Conservation (phyloP, 768 basidiomycete genomes). For the Candolleomyces efflorescens region DNA sequence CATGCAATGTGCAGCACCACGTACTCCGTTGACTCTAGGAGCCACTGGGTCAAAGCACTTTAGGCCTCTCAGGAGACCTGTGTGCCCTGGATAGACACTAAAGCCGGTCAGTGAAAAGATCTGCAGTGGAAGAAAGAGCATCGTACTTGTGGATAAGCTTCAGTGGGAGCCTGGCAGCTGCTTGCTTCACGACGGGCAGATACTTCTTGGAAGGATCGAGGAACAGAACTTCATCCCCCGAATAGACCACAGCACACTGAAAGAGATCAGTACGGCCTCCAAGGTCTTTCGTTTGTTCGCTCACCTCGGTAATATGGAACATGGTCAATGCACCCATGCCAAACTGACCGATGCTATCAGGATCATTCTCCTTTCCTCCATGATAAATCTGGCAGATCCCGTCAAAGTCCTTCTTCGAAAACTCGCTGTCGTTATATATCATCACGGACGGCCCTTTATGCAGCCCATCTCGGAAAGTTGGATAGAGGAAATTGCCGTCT, state of each 20-base stretch:
- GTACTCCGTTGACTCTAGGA: constrained; percentile 34
- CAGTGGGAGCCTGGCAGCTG: constrained; percentile 30
- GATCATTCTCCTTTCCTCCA: constrained; percentile 36
- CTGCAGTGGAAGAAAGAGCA: not conserved
- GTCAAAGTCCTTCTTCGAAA: constrained; percentile 38
- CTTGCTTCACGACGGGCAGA: constrained; percentile 29
- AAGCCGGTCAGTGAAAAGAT: not conserved
- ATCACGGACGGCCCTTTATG: constrained; percentile 32
- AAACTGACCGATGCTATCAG: constrained; percentile 45
- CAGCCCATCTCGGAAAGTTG: constrained; percentile 29
- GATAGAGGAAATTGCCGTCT: constrained; percentile 22
- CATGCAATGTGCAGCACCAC: not conserved
- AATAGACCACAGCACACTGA: constrained; percentile 32
- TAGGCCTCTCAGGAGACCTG: constrained; percentile 33
- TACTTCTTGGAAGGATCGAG: constrained; percentile 42
- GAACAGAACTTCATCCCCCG: constrained; percentile 29
- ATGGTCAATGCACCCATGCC: constrained; percentile 49
- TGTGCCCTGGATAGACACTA: constrained; percentile 41
- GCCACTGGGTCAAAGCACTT: constrained; percentile 28
- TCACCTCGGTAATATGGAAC: constrained; percentile 50
- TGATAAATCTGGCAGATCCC: constrained; percentile 42
- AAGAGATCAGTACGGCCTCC: not conserved
- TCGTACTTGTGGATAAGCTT: constrained; percentile 20
- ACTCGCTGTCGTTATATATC: constrained; percentile 39
- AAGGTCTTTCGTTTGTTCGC: not conserved